Evolutionary conservation across 345 rosid genomes (phyloP).

Genomic region (Citrus hindsii): DNA sequence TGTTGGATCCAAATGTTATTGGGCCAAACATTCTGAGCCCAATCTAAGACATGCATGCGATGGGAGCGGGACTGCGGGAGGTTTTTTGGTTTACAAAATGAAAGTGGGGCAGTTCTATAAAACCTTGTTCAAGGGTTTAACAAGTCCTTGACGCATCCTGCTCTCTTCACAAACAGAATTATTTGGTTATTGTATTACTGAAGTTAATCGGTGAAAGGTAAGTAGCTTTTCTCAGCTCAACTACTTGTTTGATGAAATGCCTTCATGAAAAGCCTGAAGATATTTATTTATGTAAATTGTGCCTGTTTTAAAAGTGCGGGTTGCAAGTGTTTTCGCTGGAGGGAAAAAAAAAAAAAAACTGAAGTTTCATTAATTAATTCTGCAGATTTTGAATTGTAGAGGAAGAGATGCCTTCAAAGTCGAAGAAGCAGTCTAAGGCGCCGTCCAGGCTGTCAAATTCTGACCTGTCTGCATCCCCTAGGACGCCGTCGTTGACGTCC

Average conservation of each 20-base stretch:
- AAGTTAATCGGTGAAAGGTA: too few relatives aligned
- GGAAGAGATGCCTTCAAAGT: slow-evolving; percentile 59
- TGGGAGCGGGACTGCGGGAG: too few relatives aligned
- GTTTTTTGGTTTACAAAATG: too few relatives aligned
- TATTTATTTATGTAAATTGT: background rate
- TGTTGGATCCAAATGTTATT: too few relatives aligned
- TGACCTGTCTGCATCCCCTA: slow-evolving; percentile 48
- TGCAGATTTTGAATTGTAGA: background rate
- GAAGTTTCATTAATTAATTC: background rate
- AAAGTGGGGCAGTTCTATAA: too few relatives aligned
- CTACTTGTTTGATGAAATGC: background rate
- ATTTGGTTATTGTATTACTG: too few relatives aligned
- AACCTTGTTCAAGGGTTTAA: too few relatives aligned
- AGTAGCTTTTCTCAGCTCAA: background rate
- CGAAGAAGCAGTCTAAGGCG: slow-evolving; percentile 54
- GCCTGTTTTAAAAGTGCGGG: background rate
- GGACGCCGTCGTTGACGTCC: slow-evolving; percentile 33
- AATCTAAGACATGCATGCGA: too few relatives aligned
- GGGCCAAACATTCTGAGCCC: too few relatives aligned
- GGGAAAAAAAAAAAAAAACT: too few relatives aligned
- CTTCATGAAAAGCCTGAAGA: background rate
- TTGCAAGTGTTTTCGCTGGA: background rate
- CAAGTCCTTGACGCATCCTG: too few relatives aligned
- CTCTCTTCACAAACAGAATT: too few relatives aligned
- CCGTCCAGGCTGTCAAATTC: slow-evolving; percentile 43